Base-by-base conservation (phyloP, 345 rosid species). In the Isatis tinctoria region DNA sequence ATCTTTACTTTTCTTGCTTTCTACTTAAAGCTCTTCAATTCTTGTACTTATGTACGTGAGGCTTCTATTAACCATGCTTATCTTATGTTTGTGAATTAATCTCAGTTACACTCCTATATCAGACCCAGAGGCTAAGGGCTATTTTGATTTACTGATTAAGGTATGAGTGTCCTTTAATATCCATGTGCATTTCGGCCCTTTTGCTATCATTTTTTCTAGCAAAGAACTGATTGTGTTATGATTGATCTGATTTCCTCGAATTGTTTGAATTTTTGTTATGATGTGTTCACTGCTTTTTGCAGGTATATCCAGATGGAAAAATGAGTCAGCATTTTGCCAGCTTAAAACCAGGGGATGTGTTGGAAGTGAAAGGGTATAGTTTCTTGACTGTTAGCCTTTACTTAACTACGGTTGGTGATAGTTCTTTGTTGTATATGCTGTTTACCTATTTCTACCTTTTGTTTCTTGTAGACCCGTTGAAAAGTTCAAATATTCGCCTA, bases 261-360 rank as follows among this genome's bases (percentile, higher is more conserved):
- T 62, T 53, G 6, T 69, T 47, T 33, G 24, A 16, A 18, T 8
- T 37, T 37, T 44, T 70, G n/a, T 56, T 4, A 9, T 70, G 66
- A 65, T 64, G 40, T 47, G 43, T 64, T 70, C 30, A 44, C 61
- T 70, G 47, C 62, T n/a, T 20, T 44, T 73, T 85, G 75, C 86
- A 93, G 98, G 85, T 89, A 51, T 93, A 93, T 72, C 98, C 98
- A 33, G 94, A 93, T 43, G 98, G 98, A 62, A 89, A 93, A 86
- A 91, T 93, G 98, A 93, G 97, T 79, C 98, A 93, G 83, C 94
- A 93, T 83, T 89, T 93, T 78, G 97, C 94, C 61, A 87, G 88
- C 85, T 80, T 93, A 74, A 93, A 91, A 82, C 94, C 95, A 1
- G 98, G 97, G 47, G 97, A 93, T 80, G 84, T 80, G 17, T 84